phyloP scores from a whole-genome alignment of 176 grass and related monocot genomes.

The Puccinellia tenuiflora region DNA sequence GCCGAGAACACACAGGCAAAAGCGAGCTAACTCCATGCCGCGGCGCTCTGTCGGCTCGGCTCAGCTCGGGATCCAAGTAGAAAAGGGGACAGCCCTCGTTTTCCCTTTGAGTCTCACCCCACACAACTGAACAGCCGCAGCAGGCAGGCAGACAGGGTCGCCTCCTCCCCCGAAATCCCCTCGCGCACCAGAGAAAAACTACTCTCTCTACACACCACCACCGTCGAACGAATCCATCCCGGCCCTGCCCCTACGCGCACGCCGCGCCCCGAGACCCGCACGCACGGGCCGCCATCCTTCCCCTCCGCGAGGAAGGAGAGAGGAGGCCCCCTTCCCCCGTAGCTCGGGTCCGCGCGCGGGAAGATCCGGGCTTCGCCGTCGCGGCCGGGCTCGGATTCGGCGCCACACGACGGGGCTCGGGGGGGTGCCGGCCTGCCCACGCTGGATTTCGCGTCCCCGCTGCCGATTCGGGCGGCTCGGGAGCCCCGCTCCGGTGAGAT shows the following conservation, averaged over 20 bases:
- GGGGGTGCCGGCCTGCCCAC: background rate
- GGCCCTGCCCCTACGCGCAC: background rate
- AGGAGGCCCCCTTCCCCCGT: background rate
- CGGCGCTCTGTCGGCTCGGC: background rate
- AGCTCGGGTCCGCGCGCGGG: background rate
- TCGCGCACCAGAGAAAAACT: constrained; percentile 22
- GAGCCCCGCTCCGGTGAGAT: constrained; percentile 22
- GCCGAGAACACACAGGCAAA: background rate
- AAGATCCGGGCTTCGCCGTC: constrained; percentile 46
- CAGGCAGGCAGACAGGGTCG: background rate
- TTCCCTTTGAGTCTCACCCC: background rate
- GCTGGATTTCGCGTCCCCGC: constrained; percentile 39
- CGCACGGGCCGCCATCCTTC: background rate
- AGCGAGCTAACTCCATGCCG: background rate
- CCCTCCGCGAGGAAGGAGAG: background rate
- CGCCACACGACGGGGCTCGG: background rate
- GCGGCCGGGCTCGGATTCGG: constrained; percentile 13
- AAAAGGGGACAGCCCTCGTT: background rate
- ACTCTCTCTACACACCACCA: background rate
- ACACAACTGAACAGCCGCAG: background rate
- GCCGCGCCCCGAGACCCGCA: background rate
- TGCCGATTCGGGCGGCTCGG: constrained; percentile 35
- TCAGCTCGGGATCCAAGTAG: background rate
- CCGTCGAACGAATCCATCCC: background rate
- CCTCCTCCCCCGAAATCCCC: constrained; percentile 30